Evolutionary conservation across 306 rosid species (phyloP).

Genomic region (Vigna unguiculata): DNA sequence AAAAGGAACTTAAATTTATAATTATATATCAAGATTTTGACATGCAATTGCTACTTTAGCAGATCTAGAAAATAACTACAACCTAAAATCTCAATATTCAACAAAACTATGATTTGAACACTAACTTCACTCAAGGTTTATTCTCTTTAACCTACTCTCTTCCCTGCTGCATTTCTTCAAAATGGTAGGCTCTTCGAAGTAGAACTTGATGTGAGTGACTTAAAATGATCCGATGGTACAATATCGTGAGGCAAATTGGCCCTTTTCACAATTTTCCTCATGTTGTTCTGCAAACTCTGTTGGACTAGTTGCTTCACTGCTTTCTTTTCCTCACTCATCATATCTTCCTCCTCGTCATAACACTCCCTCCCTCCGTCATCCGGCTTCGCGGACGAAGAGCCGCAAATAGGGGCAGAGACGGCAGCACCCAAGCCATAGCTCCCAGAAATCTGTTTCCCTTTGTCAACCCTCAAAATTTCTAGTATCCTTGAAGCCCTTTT

Average conservation of each 20-base stretch:
- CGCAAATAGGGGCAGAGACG: slow-evolving; percentile 83
- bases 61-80: slow-evolving; percentile 51
- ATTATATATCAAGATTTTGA: slow-evolving; percentile 47
- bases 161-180: slow-evolving; percentile 52
- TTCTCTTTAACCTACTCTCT: slow-evolving; percentile 49
- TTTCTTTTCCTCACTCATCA: slow-evolving; percentile 91
- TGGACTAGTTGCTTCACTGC: slow-evolving; percentile 94
- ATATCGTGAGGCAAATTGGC: slow-evolving; percentile 94
- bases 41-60: slow-evolving; percentile 43
- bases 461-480: slow-evolving; percentile 79
- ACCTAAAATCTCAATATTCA: slow-evolving; percentile 36
- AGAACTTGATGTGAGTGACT: slow-evolving; percentile 80
- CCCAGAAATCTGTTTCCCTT: slow-evolving; percentile 76
- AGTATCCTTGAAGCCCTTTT: slow-evolving; percentile 94
- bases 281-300: slow-evolving; percentile 91
- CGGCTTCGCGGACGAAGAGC: slow-evolving; percentile 70
- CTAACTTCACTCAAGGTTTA: slow-evolving; percentile 50
- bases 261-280: slow-evolving; percentile 89
- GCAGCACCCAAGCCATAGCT: slow-evolving; percentile 59
- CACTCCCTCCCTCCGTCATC: slow-evolving; percentile 51
- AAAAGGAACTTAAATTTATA: slow-evolving; percentile 35
- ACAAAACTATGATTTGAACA: slow-evolving; percentile 49
- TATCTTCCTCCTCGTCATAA: slow-evolving; percentile 65
- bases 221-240: slow-evolving; percentile 87
- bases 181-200: slow-evolving; percentile 97